Base-by-base conservation (phyloP, 805 yeast genomes). In the Yarrowia phangngaensis region DNA sequence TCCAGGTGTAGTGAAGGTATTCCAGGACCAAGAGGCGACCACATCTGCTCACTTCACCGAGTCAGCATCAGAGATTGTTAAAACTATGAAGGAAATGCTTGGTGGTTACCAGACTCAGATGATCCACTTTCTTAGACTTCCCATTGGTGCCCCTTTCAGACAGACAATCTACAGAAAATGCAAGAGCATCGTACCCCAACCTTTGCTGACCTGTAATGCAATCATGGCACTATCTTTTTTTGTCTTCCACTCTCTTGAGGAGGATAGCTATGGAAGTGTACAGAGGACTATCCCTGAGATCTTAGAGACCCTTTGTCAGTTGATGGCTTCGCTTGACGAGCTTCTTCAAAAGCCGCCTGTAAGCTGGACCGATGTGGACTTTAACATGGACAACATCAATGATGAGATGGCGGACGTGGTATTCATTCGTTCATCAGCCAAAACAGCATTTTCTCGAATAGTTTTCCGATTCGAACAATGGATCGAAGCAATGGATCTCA, bases 221-320 rank as follows among this genome's bases (percentile, higher is more conserved):
- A 50, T 65, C n/a, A 38, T 53, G 20, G 60, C 66, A 2, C 50
- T 70, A 13, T 54, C 67, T 7, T 51, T 55, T 4, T 52, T 69
- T 14, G 60, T 66, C 3, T 56, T 56, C 26, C 55, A 54, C 20
- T 67, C 72, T 1, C 47, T 60, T 11, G 54, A 56, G 6, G 73
- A 69, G 41, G 73, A 69, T 52, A 52, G 58, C 8, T 58, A 56
- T 46, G 73, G 73, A 13, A 64, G 59, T 9, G 73, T 70, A 9
- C 73, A 70, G 55, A 54, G 58, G n/a, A 68, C 68, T 16, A 64
- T 69, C 31, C 66, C 68, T 6, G 53, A 54, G 8, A 57, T 60
- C 9, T 54, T 69, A 35, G 55, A 51, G 15, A 49, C 40, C 4
- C 53, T 63, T 22, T 60, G 64, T 27, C 45, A 50, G 34, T 51